phyloP scores from a whole-genome alignment of 2,329 filamentous ascomycete genomes.

The Aspergillus transmontanensis region DNA sequence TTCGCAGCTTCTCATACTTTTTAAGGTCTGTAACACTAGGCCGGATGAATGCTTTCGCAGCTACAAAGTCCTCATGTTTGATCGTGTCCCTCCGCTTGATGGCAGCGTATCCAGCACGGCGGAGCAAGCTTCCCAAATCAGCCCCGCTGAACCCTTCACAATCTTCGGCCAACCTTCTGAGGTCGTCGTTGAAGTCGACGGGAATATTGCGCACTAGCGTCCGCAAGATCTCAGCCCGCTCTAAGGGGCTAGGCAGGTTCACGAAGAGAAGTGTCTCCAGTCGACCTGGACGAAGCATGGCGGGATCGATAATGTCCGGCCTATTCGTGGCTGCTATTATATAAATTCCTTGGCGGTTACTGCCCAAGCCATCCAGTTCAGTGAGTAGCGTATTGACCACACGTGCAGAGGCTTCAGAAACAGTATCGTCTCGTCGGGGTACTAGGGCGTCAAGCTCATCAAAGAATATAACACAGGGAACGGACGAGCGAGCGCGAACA shows the following conservation, averaged over 20 bases:
- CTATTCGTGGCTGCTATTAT: conserved; percentile 94
- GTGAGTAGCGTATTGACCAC: conserved; percentile 95
- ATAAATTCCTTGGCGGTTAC: conserved; percentile 80
- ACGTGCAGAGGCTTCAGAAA: conserved; percentile 80
- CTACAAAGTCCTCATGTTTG: conserved; percentile 46
- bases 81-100: conserved; percentile 53
- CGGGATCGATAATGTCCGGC: conserved; percentile 93
- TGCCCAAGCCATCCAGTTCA: conserved; percentile 81
- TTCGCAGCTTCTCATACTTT: conserved; percentile 58
- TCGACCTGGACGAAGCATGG: conserved; percentile 88
- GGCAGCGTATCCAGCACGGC: conserved; percentile 61
- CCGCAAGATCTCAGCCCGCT: conserved; percentile 81
- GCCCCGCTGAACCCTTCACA: conserved; percentile 79
- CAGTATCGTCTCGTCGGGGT: conserved; percentile 74
- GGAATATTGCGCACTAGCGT: conserved; percentile 60
- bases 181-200: conserved; percentile 54
- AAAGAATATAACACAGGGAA: conserved; percentile 96
- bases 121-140: conserved; percentile 61
- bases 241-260: conserved; percentile 75
- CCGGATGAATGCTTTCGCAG: conserved; percentile 42
- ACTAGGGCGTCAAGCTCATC: conserved; percentile 95
- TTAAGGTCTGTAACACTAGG: conserved; percentile 60
- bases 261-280: conserved; percentile 88
- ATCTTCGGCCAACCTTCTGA: conserved; percentile 68
- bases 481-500: conserved; percentile 77